Conservation (phyloP, 179 eudicot species). For the Beta lomatogona region DNA sequence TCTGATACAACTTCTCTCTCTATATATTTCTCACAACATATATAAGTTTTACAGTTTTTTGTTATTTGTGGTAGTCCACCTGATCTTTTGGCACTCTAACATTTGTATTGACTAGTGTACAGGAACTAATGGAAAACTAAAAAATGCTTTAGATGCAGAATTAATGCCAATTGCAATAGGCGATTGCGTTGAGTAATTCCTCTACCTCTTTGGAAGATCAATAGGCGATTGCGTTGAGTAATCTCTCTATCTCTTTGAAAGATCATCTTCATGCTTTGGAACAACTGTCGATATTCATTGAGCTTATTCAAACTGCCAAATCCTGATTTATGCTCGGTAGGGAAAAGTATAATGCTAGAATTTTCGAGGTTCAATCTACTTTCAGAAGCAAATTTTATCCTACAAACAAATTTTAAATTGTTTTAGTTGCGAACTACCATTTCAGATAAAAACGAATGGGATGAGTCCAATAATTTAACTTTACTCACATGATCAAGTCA, state of each 20-base stretch:
- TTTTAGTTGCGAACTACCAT: too few species aligned
- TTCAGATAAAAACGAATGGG: too few species aligned
- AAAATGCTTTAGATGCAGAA: conserved; percentile 86
- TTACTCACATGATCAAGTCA: too few species aligned
- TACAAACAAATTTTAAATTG: background rate
- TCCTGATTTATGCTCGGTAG: background rate
- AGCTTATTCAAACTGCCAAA: conserved; percentile 93
- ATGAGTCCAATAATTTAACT: too few species aligned
- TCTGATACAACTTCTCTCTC: too few species aligned
- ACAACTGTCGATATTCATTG: conserved; percentile 82
- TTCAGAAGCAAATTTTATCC: background rate
- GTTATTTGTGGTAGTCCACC: background rate
- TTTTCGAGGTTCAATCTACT: background rate
- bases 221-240: too few species aligned
- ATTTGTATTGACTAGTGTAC: conserved; percentile 17
- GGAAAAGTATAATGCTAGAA: background rate
- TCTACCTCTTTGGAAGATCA: conserved; percentile 67
- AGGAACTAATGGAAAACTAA: conserved; percentile 85
- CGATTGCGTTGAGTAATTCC: conserved; percentile 79
- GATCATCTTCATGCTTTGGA: conserved; percentile 72
- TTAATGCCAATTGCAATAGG: conserved; percentile 80
- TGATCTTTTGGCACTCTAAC: background rate
- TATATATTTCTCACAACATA: too few species aligned
- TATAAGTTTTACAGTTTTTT: background rate
- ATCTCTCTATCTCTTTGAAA: too few species aligned